These are phyloP conservation scores for Achlya hypogyna DNA, from an alignment of 352 stramenopile species.

Conservation along the genomic window DNA sequence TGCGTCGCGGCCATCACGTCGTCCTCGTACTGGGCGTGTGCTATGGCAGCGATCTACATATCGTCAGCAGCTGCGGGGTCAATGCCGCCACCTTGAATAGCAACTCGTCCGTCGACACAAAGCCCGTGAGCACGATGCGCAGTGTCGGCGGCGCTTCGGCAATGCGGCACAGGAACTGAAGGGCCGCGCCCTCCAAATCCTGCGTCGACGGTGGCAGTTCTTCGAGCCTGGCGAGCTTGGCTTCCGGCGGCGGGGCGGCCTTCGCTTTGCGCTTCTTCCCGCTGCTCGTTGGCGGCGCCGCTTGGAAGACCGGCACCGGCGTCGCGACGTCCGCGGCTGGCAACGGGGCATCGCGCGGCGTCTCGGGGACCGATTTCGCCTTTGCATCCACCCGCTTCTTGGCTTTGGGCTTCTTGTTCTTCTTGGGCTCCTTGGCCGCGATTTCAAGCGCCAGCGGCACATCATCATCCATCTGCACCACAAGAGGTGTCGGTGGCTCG, in stretches of 20 bases:
- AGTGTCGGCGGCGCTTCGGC: neutral
- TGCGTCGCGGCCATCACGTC: conserved; percentile 38
- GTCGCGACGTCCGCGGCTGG: neutral
- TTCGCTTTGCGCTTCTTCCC: conserved; percentile 4
- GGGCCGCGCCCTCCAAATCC: conserved; percentile 15
- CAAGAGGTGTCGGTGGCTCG: neutral
- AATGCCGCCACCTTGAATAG: conserved; percentile 1
- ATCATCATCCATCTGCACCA: neutral
- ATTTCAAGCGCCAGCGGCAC: neutral
- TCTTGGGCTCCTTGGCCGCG: neutral
- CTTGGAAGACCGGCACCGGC: neutral
- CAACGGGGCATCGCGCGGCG: neutral
- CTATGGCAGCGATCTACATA: conserved; percentile 34
- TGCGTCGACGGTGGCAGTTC: conserved; percentile 7
- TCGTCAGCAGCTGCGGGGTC: neutral
- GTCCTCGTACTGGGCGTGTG: conserved; percentile 33
- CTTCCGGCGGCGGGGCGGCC: neutral
- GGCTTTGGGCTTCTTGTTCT: neutral
- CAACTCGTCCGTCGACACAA: neutral
- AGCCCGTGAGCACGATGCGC: conserved; percentile 17
- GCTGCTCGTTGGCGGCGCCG: neutral
- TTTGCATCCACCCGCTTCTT: neutral
- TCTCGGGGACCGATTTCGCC: neutral
- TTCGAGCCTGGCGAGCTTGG: neutral
- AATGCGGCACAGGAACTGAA: conserved; percentile 2